phyloP scores from a whole-genome alignment of 179 eudicot species.

The Beta macrorhiza region DNA sequence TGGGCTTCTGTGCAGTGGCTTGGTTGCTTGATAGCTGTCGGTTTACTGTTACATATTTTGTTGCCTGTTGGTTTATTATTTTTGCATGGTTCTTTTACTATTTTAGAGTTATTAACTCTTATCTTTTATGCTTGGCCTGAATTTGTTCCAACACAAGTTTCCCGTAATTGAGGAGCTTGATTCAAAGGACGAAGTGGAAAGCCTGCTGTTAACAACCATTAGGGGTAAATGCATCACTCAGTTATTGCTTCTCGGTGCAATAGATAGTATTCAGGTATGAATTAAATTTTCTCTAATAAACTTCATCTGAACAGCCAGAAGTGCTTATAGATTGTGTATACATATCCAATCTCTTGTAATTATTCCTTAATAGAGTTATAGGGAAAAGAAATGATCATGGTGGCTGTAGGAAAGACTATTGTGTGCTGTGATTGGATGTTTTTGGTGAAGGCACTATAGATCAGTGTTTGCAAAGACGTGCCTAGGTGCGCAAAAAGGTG shows the following conservation, averaged over 20 bases:
- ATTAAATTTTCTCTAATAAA: slow-evolving; percentile 6
- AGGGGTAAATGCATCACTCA: slow-evolving; percentile 97
- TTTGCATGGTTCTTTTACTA: slow-evolving; percentile 6
- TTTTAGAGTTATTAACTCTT: slow-evolving; percentile 8
- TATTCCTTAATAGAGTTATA: background rate
- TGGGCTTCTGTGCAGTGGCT: background rate
- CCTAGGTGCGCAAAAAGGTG: background rate
- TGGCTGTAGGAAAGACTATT: background rate
- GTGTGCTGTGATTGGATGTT: background rate
- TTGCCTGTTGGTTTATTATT: background rate
- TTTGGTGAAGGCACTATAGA: background rate
- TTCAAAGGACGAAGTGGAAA: slow-evolving; percentile 60
- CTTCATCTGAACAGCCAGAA: background rate
- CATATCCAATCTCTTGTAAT: background rate
- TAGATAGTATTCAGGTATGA: slow-evolving; percentile 90
- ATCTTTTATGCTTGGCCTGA: slow-evolving; percentile 17
- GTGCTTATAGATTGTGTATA: background rate
- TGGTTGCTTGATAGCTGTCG: background rate
- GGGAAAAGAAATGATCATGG: background rate
- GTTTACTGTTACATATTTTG: background rate
- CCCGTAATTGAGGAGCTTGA: slow-evolving; percentile 50
- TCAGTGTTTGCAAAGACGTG: background rate
- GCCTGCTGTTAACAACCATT: slow-evolving; percentile 58
- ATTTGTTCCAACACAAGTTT: slow-evolving; percentile 37
- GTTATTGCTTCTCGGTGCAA: slow-evolving; percentile 72